These are phyloP conservation scores for Triticum urartu DNA, from an alignment of 176 grass and related monocot species.

Conservation along the genomic window DNA sequence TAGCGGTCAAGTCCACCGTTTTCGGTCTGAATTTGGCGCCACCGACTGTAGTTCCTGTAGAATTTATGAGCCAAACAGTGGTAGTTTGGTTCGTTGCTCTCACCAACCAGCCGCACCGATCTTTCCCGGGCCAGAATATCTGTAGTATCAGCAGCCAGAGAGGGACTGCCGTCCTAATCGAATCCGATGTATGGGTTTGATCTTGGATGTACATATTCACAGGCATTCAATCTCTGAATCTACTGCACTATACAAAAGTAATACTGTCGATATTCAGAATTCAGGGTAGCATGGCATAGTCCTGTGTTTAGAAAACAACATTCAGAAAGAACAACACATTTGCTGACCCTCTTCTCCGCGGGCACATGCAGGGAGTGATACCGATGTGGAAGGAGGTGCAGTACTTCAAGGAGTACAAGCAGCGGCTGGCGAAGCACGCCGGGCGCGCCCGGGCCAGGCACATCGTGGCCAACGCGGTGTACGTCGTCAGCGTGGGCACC, in stretches of 20 bases:
- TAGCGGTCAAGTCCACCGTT: not conserved
- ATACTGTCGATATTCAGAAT: not conserved
- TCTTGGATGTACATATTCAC: too few relatives aligned
- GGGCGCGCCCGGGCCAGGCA: slow-evolving; percentile 26
- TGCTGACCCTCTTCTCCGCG: not conserved
- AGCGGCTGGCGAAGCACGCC: slow-evolving; percentile 22
- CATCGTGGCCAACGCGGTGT: slow-evolving; percentile 62
- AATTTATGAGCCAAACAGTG: slow-evolving; percentile 12
- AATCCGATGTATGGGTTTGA: not conserved
- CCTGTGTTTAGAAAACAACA: not conserved
- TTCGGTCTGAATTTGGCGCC: not conserved
- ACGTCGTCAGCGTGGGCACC: slow-evolving; percentile 82
- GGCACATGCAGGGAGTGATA: slow-evolving; percentile 51
- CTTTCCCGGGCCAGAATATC: not conserved
- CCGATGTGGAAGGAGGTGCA: slow-evolving; percentile 77
- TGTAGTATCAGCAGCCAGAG: not conserved
- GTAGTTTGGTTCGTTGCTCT: not conserved
- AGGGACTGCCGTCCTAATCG: not conserved
- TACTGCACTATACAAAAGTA: too few relatives aligned
- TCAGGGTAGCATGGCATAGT: not conserved
- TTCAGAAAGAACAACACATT: not conserved
- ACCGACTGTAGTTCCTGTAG: not conserved
- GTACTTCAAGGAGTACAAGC: slow-evolving; percentile 84
- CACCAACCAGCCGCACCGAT: not conserved
- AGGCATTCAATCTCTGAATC: too few relatives aligned